Base-by-base conservation (phyloP, 140 eudicot species). In the Oenanthe javanica region DNA sequence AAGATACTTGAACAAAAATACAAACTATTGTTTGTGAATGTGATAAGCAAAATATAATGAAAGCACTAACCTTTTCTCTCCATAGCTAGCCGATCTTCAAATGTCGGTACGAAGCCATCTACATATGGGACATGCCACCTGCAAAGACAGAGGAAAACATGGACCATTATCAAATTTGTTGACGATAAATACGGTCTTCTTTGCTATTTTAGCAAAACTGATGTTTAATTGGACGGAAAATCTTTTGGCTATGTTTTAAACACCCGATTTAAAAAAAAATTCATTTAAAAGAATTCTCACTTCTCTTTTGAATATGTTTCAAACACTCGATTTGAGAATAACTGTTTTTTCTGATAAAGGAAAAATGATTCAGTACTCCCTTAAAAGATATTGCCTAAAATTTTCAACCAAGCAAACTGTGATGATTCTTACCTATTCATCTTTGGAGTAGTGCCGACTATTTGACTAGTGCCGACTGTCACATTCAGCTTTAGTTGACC, bases 401-500 rank as follows among this genome's bases (percentile, higher is more conserved):
- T 4, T 8, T 12, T 27, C 73, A 67, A 67, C 73, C 36, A 31
- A 31, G 36, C 18, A 64, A 64, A 64, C 16, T 25, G 14, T 64
- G 72, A 64, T 67, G 21, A 27, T 67, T 31, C n/a, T 31, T 67
- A 67, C 73, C 43, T 67, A 4, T 67, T 67, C 46, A 31, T 67
- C 73, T 67, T 67, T 67, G 73, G 36, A 31, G 36, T 31, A 31
- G 36, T 31, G 1, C 36, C 36, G 36, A 31, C 36, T 31, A 31
- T 31, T 31, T 31, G 73, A 21, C 38, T 12, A 67, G 73, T 67
- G 73, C 73, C 73, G 2, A 31, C 46, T 67, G 73, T 67, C 73
- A 67, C 73, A 67, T 21, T 25, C 9, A 67, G 73, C 73, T 67
- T 67, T 31, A 67, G 73, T 67, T 67, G 73, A 67, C 73, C 73